Percentiles rank a stretch among this genome's conserved stretches.
Conservation (phyloP, 768 basidiomycete genomes). For the Amanita muscaria region DNA sequence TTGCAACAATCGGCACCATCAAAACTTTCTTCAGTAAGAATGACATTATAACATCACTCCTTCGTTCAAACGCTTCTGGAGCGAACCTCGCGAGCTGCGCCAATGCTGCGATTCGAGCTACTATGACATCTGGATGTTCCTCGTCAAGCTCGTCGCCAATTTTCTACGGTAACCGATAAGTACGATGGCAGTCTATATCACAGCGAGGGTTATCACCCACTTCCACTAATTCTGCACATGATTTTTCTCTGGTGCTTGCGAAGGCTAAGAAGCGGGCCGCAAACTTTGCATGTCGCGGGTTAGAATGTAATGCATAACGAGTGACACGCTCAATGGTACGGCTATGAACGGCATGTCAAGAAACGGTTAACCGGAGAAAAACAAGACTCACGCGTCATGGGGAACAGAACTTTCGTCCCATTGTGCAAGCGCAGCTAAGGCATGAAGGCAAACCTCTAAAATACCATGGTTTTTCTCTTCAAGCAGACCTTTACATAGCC, state of each 20-base stretch:
- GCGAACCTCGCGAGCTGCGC: slow-evolving; percentile 63
- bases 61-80: slow-evolving; percentile 68
- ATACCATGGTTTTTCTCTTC: slow-evolving; percentile 49
- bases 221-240: slow-evolving; percentile 51
- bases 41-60: slow-evolving; percentile 64
- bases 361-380: not conserved
- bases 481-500: slow-evolving; percentile 65
- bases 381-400: slow-evolving; percentile 53
- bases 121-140: slow-evolving; percentile 25
- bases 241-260: slow-evolving; percentile 40
- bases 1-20: slow-evolving; percentile 41
- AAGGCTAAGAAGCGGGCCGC: slow-evolving; percentile 67
- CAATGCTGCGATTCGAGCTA: slow-evolving; percentile 63
- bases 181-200: not conserved
- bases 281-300: slow-evolving; percentile 73
- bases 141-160: slow-evolving; percentile 15
- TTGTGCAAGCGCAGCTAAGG: slow-evolving; percentile 57
- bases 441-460: slow-evolving; percentile 66
- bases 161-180: slow-evolving; percentile 30
- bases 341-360: slow-evolving; percentile 26
- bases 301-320: slow-evolving; percentile 49
- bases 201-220: slow-evolving; percentile 30
- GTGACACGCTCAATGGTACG: slow-evolving; percentile 57
- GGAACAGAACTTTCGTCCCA: slow-evolving; percentile 50
- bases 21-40: slow-evolving; percentile 67